Evolutionary conservation across 2,329 filamentous ascomycete species (phyloP).

Genomic region (Tolypocladium album): DNA sequence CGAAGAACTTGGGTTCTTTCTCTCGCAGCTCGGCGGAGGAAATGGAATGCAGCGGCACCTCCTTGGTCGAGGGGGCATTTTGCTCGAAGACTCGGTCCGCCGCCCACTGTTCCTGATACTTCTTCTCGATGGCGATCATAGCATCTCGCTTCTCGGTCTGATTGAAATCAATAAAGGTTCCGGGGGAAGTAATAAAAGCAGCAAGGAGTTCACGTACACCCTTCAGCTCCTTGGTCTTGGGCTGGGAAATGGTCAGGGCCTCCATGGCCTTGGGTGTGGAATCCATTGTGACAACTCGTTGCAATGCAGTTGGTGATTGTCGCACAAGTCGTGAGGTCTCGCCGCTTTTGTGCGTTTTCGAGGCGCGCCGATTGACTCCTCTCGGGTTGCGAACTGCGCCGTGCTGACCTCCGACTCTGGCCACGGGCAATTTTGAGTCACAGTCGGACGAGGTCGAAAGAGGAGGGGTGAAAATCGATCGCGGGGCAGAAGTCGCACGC

Average conservation of each 20-base stretch:
- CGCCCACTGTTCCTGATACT: conserved; percentile 65
- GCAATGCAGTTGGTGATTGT: background rate
- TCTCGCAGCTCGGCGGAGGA: conserved; percentile 64
- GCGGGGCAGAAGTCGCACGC: conserved; percentile 18
- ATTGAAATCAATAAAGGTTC: background rate
- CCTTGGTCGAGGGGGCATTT: conserved; percentile 68
- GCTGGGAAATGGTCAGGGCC: conserved; percentile 33
- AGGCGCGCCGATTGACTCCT: conserved; percentile 1
- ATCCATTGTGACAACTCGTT: conserved; percentile 26
- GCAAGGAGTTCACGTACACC: conserved; percentile 29
- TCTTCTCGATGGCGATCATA: conserved; percentile 75
- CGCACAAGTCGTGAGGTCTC: background rate
- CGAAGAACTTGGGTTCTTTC: conserved; percentile 86
- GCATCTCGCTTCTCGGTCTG: conserved; percentile 81
- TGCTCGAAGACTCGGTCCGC: conserved; percentile 60
- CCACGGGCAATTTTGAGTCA: conserved; percentile 21
- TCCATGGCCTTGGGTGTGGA: conserved; percentile 37
- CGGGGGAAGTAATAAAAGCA: background rate
- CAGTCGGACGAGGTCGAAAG: conserved; percentile 6
- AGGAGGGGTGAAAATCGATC: conserved; percentile 24
- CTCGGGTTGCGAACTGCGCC: conserved; percentile 2
- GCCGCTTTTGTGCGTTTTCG: background rate
- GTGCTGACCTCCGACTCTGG: conserved; percentile 2
- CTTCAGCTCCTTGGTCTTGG: conserved; percentile 50
- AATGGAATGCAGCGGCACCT: conserved; percentile 67